Conservation (phyloP, 805 yeast genomes). For the Kuraishia ogatae region DNA sequence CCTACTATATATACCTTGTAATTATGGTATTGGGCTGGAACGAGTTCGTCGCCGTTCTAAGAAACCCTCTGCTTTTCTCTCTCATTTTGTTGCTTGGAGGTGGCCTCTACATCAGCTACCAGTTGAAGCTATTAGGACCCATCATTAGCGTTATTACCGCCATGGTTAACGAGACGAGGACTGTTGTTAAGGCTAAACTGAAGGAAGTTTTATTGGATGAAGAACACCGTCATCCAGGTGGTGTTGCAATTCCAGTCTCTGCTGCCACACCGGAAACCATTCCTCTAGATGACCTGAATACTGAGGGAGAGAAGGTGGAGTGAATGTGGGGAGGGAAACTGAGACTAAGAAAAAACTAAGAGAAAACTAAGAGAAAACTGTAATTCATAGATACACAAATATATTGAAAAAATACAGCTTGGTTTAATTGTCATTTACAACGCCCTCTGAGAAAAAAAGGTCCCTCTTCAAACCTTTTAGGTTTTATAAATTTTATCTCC, state of each 20-base stretch:
- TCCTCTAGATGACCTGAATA: conserved; percentile 4
- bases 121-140: conserved; percentile 70
- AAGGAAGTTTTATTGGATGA: conserved; percentile 53
- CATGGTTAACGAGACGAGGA: conserved; percentile 46
- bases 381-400: too few relatives aligned
- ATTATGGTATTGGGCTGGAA: conserved; percentile 87
- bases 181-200: conserved; percentile 50
- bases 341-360: too few relatives aligned
- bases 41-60: conserved; percentile 79
- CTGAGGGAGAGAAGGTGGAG: conserved; percentile 3
- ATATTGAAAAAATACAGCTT: too few relatives aligned
- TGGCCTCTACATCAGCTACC: conserved; percentile 58
- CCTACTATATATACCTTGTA: conserved; percentile 70
- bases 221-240: not conserved
- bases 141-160: conserved; percentile 50
- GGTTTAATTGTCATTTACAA: too few relatives aligned
- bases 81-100: conserved; percentile 50
- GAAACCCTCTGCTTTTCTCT: conserved; percentile 78
- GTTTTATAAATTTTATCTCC: too few relatives aligned
- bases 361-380: not conserved
- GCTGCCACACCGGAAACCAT: not conserved
- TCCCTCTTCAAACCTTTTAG: too few relatives aligned
- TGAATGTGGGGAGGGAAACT: not conserved
- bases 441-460: too few relatives aligned
- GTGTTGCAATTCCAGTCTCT: not conserved